Percentiles rank a stretch among this genome's conserved stretches.
Evolutionary conservation across 2,329 filamentous ascomycete genomes (phyloP).

Genomic region (Colletotrichum gloeosporioides): DNA sequence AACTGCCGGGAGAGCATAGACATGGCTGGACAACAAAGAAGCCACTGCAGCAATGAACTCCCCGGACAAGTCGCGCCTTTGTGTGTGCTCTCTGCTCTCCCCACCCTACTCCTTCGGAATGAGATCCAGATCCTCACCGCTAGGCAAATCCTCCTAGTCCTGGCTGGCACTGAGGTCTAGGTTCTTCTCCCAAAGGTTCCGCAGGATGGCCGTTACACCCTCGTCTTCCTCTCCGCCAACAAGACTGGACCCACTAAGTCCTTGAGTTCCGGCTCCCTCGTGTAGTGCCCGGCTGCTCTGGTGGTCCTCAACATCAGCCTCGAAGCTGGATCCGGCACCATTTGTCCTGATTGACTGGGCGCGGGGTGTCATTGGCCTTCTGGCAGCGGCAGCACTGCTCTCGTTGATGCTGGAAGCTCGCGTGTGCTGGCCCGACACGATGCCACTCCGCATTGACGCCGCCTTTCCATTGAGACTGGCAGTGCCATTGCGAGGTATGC

Average conservation of each 20-base stretch:
- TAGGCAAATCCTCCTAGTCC: constrained; percentile 36
- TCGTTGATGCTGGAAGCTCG: constrained; percentile 42
- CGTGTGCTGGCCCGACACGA: constrained; percentile 33
- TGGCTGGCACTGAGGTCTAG: constrained; percentile 62
- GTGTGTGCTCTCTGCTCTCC: neutral
- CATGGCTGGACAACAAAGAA: neutral
- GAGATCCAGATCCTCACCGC: neutral
- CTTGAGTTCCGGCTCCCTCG: constrained; percentile 23
- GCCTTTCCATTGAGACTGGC: constrained; percentile 43
- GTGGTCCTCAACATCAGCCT: constrained; percentile 46
- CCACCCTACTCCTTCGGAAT: neutral
- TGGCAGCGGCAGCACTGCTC: constrained; percentile 8
- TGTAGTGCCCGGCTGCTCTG: constrained; percentile 37
- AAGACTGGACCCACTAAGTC: constrained; percentile 55
- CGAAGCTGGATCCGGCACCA: constrained; percentile 49
- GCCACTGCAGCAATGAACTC: neutral
- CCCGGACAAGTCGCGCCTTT: neutral
- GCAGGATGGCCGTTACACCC: constrained; percentile 54
- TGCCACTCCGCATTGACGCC: constrained; percentile 20
- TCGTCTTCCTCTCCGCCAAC: constrained; percentile 57
- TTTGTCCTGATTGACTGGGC: constrained; percentile 42
- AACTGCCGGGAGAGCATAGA: neutral
- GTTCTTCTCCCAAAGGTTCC: constrained; percentile 68
- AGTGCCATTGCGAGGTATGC: constrained; percentile 49
- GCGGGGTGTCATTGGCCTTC: constrained; percentile 34